Base-by-base conservation (phyloP, 441 rosid genomes). In the Jatropha multifida region DNA sequence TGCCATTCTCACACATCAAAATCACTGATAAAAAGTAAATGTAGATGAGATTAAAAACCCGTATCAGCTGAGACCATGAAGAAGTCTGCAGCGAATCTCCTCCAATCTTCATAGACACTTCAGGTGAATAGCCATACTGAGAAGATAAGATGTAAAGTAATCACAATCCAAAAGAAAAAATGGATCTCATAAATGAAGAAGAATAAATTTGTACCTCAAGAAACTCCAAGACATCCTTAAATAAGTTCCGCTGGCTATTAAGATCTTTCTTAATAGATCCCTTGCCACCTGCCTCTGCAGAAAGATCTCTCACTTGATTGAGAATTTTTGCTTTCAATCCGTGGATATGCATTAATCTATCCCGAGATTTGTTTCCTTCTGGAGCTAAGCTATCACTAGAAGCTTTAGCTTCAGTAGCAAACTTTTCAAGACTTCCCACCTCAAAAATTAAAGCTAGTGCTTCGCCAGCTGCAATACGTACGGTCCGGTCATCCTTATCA, bases 381-480 rank as follows among this genome's bases (percentile, higher is more conserved):
- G 72, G 81, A 74, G 23, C 76, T 65, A 89, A 80, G 60, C 86
- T 83, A 65, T 86, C 85, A 74, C 71, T 74, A 51, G 88, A 48
- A 23, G 54, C 87, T 74, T 87, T 87, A 59, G 65, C 81, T 77
- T 81, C 89, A 55, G 87, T 81, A 73, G 89, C 81, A 40, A 88
- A 84, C 83, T 92, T 96, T 77, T 90, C 97, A 17, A 96, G 74
- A 77, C 76, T 80, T 79, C 90, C 97, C 23, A 79, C 78, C 85
- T 89, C 99, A 83, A 91, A 91, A 72, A 96, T 88, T 51, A 94
- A 65, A 10, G 94, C 99, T 63, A 96, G 77, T 32, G 98, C 96
- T 84, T 91, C 97, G 58, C 99, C 99, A 78, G 96, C 95, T 76
- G 98, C 95, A 81, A 96, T 90, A 79, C 99, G 98, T 17, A 89